Evolutionary conservation across 2,329 filamentous ascomycete genomes (phyloP).

Genomic region (Simplicillium sp.): DNA sequence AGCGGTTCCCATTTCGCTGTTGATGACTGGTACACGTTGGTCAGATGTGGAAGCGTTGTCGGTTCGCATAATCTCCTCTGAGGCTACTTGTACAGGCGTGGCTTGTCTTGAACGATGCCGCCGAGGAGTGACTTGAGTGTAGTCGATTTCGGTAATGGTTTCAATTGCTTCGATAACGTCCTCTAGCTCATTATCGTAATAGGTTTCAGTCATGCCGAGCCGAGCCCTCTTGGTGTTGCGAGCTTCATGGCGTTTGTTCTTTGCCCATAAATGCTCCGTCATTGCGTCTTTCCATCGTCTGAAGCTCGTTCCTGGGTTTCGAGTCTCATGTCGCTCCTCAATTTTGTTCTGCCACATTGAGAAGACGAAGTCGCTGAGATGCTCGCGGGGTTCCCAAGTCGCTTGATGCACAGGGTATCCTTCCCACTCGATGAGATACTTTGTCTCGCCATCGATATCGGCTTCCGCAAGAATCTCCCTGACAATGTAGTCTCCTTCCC

Average conservation of each 20-base stretch:
- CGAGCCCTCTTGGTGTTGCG: conserved; percentile 33
- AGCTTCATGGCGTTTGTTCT: conserved; percentile 26
- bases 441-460: conserved; percentile 12
- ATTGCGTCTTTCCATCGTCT: conserved; percentile 24
- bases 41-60: background rate
- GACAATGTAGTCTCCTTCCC: conserved; percentile 38
- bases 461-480: conserved; percentile 41
- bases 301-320: conserved; percentile 26
- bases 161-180: conserved; percentile 12
- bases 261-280: conserved; percentile 14
- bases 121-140: background rate
- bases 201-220: conserved; percentile 21
- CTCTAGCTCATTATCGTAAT: conserved; percentile 10
- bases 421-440: conserved; percentile 28
- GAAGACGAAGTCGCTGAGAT: conserved; percentile 29
- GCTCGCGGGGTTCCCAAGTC: conserved; percentile 40
- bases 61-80: conserved; percentile 4
- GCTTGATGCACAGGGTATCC: conserved; percentile 23
- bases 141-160: conserved; percentile 3
- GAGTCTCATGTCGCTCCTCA: conserved; percentile 20
- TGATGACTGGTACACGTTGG: too few species aligned
- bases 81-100: conserved; percentile 8
- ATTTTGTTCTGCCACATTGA: conserved; percentile 33
- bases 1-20: too few species aligned
- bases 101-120: background rate